A percentile compares a stretch with the other conserved stretches of the same genome.
phyloP scores from a whole-genome alignment of 2,329 filamentous ascomycete genomes.

The Neopestalotiopsis sp. region DNA sequence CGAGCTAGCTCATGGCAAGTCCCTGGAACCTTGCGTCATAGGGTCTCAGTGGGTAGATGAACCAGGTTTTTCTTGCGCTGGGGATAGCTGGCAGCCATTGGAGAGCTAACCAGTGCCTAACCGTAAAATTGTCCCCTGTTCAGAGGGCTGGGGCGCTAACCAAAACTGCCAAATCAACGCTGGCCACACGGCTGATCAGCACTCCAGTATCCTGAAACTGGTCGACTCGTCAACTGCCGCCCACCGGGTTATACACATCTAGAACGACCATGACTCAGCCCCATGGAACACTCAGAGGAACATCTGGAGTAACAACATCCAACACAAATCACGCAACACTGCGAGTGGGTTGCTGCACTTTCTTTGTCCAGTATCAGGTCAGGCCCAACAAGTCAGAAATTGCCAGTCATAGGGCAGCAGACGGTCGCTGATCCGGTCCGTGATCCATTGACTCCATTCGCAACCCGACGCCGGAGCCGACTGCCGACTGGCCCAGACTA shows the following conservation, averaged over 20 bases:
- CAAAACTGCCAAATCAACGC: neutral
- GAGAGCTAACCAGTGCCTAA: neutral
- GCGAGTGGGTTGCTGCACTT: neutral
- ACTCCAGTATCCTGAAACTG: neutral
- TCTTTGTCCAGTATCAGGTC: neutral
- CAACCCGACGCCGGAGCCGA: neutral
- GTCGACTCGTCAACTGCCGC: neutral
- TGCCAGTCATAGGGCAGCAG: neutral
- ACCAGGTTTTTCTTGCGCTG: neutral
- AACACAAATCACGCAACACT: neutral
- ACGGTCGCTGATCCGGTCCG: neutral
- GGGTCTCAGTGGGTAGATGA: slow-evolving; percentile 9
- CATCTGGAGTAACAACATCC: neutral
- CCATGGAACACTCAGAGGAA: neutral
- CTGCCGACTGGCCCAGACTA: neutral
- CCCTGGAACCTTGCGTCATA: slow-evolving; percentile 14
- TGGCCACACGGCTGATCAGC: neutral
- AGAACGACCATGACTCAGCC: neutral
- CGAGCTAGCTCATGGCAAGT: neutral
- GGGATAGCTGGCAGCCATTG: slow-evolving; percentile 1
- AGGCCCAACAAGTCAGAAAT: neutral
- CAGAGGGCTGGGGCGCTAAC: neutral
- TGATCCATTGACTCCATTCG: neutral
- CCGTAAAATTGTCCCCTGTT: neutral
- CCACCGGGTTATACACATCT: neutral